Percentiles rank a stretch among this genome's conserved stretches.
phyloP scores from a whole-genome alignment of 2,329 filamentous ascomycete genomes.

The Zasmidium cellare region DNA sequence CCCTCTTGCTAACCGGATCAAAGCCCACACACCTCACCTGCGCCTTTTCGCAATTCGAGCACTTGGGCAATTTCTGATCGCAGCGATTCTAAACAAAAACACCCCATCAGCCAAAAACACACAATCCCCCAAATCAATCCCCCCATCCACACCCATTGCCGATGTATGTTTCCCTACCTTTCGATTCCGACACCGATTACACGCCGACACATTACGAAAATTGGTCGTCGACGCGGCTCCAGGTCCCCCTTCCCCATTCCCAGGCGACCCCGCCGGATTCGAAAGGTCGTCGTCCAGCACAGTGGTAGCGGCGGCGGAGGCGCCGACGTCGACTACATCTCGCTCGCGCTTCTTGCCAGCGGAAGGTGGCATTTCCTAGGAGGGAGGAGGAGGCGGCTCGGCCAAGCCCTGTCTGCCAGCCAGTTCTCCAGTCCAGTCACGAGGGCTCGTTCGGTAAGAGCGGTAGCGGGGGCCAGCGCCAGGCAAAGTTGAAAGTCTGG shows the following conservation, averaged over 20 bases:
- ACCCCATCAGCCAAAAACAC: too few species aligned
- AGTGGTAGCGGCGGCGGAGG: not conserved
- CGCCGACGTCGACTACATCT: constrained; percentile 9
- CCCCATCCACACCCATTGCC: too few species aligned
- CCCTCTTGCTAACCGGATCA: constrained; percentile 92
- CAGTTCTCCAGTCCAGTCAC: not conserved
- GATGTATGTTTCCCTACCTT: too few species aligned
- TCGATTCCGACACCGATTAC: constrained; percentile 85
- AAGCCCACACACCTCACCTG: constrained; percentile 89
- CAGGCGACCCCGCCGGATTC: constrained; percentile 11
- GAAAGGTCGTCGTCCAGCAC: not conserved
- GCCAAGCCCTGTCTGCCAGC: not conserved
- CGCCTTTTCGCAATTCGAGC: constrained; percentile 91
- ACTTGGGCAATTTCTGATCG: constrained; percentile 88
- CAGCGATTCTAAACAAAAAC: constrained; percentile 68
- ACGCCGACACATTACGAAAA: constrained; percentile 71
- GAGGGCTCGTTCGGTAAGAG: too few species aligned
- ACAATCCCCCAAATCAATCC: too few species aligned
- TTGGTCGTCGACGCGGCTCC: constrained; percentile 62
- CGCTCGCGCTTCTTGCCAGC: constrained; percentile 21
- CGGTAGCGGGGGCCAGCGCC: too few species aligned
- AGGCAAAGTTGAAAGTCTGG: too few species aligned
- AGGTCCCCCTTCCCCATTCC: constrained; percentile 6
- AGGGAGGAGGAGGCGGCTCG: not conserved
- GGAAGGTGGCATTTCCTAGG: not conserved